These are phyloP conservation scores for Rutstroemia sp. DNA, from an alignment of 2,329 filamentous ascomycete genomes.

Conservation along the genomic window DNA sequence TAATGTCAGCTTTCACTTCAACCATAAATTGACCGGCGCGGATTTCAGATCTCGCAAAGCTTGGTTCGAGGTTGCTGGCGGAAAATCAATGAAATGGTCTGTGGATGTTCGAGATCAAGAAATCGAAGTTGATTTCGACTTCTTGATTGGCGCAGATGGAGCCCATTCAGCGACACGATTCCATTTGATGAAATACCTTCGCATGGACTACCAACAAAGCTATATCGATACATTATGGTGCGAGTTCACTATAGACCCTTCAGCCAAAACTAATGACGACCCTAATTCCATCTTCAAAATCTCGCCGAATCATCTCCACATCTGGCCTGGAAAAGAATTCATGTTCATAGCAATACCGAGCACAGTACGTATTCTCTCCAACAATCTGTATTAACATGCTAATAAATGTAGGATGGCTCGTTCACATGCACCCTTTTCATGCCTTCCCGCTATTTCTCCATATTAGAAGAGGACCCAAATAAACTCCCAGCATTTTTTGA, in stretches of 20 bases:
- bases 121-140: constrained; percentile 79
- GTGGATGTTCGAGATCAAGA: constrained; percentile 39
- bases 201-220: constrained; percentile 85
- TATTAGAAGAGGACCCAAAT: constrained; percentile 56
- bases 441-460: constrained; percentile 59
- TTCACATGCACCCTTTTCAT: constrained; percentile 96
- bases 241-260: constrained; percentile 67
- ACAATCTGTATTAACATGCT: background rate
- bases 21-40: constrained; percentile 85
- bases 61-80: constrained; percentile 67
- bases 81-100: constrained; percentile 24
- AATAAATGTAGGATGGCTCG: constrained; percentile 61
- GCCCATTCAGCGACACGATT: constrained; percentile 87
- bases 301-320: constrained; percentile 89
- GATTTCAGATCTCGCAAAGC: constrained; percentile 74
- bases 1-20: constrained; percentile 89
- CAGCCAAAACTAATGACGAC: constrained; percentile 21
- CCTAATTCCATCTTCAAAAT: constrained; percentile 57
- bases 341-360: constrained; percentile 98
- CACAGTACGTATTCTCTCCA: constrained; percentile 11
- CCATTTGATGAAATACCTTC: constrained; percentile 91
- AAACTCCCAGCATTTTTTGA: constrained; percentile 69
- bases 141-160: constrained; percentile 90
- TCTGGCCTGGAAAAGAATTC: constrained; percentile 88
- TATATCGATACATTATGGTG: constrained; percentile 98